phyloP scores from a whole-genome alignment of 108 stramenopile species.

The Chaetoceros muelleri region DNA sequence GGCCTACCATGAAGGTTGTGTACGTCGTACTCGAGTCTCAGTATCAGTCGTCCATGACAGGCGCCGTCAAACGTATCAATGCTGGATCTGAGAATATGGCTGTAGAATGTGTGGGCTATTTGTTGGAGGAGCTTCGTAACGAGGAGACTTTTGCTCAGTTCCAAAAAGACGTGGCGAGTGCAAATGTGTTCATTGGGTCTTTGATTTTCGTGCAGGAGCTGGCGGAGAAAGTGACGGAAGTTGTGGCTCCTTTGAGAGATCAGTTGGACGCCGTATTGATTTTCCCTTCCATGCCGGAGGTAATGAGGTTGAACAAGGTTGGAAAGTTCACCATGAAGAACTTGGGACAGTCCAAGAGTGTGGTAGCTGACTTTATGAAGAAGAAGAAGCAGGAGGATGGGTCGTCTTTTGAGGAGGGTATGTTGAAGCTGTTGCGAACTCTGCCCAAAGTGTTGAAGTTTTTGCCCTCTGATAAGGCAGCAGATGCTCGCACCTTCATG shows the following conservation, averaged over 20 bases:
- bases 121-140: constrained; percentile 90
- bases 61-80: constrained; percentile 92
- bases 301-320: constrained; percentile 96
- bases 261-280: constrained; percentile 86
- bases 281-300: constrained; percentile 96
- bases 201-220: constrained; percentile 96
- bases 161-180: constrained; percentile 83
- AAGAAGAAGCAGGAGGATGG: constrained; percentile 96
- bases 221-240: constrained; percentile 91
- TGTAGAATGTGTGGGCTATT: constrained; percentile 93
- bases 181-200: constrained; percentile 94
- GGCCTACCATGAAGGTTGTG: constrained; percentile 85
- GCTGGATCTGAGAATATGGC: constrained; percentile 89
- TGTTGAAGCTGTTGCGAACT: constrained; percentile 92
- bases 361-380: constrained; percentile 96
- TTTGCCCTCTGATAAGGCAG: constrained; percentile 92
- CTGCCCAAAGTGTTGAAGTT: constrained; percentile 96
- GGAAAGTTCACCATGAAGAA: constrained; percentile 94
- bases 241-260: constrained; percentile 79
- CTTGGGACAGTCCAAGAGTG: constrained; percentile 90
- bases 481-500: constrained; percentile 94
- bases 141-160: constrained; percentile 82
- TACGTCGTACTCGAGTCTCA: constrained; percentile 96
- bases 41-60: constrained; percentile 92
- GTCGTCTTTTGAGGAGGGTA: constrained; percentile 93